phyloP scores from a whole-genome alignment of 2,329 filamentous ascomycete genomes.

The Aspergillus sp. region DNA sequence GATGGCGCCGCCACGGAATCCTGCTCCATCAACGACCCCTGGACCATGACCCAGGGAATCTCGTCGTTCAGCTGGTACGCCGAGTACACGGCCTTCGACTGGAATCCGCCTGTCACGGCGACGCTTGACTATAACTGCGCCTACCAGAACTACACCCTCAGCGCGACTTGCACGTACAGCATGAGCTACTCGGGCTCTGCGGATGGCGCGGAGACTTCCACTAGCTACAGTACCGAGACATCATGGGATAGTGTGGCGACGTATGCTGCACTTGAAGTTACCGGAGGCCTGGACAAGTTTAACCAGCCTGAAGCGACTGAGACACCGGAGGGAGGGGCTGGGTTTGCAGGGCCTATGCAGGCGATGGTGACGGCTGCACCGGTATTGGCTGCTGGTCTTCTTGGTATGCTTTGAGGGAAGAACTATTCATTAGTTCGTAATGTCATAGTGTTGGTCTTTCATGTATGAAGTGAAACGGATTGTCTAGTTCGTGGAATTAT shows the following conservation, averaged over 20 bases:
- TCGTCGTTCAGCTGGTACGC: not conserved
- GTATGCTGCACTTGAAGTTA: not conserved
- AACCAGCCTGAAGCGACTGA: not conserved
- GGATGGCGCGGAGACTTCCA: not conserved
- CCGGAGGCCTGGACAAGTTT: not conserved
- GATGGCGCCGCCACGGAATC: not conserved
- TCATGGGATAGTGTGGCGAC: not conserved
- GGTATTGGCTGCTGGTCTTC: not conserved
- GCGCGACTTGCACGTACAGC: not conserved
- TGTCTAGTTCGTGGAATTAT: no score
- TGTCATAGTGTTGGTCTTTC: no score
- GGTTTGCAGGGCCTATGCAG: not conserved
- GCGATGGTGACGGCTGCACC: constrained; percentile 6
- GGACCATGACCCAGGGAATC: constrained; percentile 2
- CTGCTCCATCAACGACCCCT: constrained; percentile 2
- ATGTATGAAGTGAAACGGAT: no score
- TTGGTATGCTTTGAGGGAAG: not conserved
- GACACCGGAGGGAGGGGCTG: not conserved
- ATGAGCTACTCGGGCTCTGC: not conserved
- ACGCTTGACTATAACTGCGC: not conserved
- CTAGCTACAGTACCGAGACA: not conserved
- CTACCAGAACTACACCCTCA: not conserved
- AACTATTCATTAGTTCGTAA: no score
- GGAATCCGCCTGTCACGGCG: not conserved
- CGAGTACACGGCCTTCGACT: not conserved